These are phyloP conservation scores for Aspergillus sp. DNA, from an alignment of 2,329 filamentous ascomycete genomes.

Conservation along the genomic window DNA sequence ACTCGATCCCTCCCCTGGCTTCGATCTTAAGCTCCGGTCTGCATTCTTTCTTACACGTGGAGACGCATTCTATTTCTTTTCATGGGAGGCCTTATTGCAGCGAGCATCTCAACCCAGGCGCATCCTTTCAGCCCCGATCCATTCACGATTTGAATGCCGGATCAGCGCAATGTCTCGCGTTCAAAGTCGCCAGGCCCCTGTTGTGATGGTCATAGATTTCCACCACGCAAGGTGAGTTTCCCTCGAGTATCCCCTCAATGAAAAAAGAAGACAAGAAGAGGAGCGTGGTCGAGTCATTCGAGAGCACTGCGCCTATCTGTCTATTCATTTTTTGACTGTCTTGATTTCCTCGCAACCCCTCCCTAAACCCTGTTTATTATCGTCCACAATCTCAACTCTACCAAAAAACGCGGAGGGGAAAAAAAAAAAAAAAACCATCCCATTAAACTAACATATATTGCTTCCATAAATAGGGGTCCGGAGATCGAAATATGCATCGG, in stretches of 20 bases:
- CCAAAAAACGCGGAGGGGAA: neutral
- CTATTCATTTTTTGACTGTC: neutral
- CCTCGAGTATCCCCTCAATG: neutral
- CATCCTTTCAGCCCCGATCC: no score
- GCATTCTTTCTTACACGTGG: no score
- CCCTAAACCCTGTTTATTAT: no score
- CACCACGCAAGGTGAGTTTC: conserved; percentile 62
- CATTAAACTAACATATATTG: conserved; percentile 1
- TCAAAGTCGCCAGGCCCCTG: conserved; percentile 53
- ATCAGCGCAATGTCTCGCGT: conserved; percentile 22
- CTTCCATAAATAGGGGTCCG: conserved; percentile 57
- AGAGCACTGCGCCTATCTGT: neutral
- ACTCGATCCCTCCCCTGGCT: no score
- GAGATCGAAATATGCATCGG: conserved; percentile 94
- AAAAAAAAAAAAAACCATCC: neutral
- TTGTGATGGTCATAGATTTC: conserved; percentile 78
- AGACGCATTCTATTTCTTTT: no score
- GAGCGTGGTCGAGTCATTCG: neutral
- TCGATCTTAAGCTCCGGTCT: no score
- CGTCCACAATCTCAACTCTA: no score
- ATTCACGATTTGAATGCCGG: conserved; percentile 1
- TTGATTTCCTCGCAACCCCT: no score
- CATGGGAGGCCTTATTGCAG: no score
- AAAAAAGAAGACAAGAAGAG: neutral
- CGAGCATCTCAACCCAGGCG: no score